These are phyloP conservation scores for Tetradesmus lagerheimii DNA, from an alignment of 139 green algal genomes.

Conservation along the genomic window DNA sequence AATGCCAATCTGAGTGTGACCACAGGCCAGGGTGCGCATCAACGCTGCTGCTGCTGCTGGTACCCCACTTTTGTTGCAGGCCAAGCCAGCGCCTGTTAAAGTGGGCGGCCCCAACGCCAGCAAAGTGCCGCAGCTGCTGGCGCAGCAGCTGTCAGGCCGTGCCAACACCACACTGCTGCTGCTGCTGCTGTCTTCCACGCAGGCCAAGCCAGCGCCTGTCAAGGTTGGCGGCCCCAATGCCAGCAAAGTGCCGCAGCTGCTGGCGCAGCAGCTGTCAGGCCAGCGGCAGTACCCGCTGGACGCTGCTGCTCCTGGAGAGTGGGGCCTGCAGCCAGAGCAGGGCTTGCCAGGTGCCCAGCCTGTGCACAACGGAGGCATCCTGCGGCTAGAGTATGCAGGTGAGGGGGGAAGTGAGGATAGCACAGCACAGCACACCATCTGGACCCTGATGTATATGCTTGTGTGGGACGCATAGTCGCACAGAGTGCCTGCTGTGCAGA, in stretches of 20 bases:
- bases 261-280: slow-evolving; percentile 36
- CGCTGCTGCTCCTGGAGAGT: slow-evolving; percentile 9
- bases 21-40: no score
- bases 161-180: no score
- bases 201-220: slow-evolving; percentile 39
- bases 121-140: no score
- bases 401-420: neutral
- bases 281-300: slow-evolving; percentile 43
- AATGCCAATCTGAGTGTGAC: no score
- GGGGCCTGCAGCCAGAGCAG: slow-evolving; percentile 16
- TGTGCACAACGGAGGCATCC: slow-evolving; percentile 36
- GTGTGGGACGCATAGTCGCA: no score
- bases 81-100: no score
- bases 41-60: no score
- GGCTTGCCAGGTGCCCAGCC: slow-evolving; percentile 7
- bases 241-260: slow-evolving; percentile 4
- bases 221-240: slow-evolving; percentile 35
- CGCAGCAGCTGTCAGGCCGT: no score
- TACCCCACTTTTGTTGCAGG: no score
- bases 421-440: neutral
- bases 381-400: slow-evolving; percentile 27
- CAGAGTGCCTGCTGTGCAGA: no score
- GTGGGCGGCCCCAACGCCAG: no score
- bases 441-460: neutral
- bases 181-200: neutral